phyloP scores from a whole-genome alignment of 2,329 filamentous ascomycete genomes.

The Ophiostoma pallidulum region DNA sequence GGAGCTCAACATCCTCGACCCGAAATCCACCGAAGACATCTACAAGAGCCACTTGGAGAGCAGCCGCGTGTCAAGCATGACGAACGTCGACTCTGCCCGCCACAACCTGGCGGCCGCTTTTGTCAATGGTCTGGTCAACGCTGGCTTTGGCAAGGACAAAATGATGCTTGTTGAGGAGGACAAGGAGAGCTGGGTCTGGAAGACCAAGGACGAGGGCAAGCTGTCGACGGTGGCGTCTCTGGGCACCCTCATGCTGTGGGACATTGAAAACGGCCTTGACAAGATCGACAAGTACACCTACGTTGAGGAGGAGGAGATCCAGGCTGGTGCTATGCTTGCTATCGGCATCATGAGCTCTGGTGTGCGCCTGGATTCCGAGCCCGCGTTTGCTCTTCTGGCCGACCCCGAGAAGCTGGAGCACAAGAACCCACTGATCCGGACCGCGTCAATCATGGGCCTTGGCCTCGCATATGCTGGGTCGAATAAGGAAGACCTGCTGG shows the following conservation, averaged over 20 bases:
- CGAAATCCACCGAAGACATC: constrained; percentile 95
- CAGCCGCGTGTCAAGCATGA: constrained; percentile 82
- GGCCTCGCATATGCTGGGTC: constrained; percentile 92
- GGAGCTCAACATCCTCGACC: constrained; percentile 92
- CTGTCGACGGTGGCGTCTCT: constrained; percentile 90
- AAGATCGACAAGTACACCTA: constrained; percentile 95
- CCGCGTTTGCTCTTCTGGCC: constrained; percentile 75
- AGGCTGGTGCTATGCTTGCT: constrained; percentile 83
- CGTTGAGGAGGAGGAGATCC: constrained; percentile 67
- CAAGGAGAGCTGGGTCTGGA: constrained; percentile 95
- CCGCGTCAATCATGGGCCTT: constrained; percentile 89
- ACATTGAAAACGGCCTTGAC: constrained; percentile 83
- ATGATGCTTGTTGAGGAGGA: constrained; percentile 90
- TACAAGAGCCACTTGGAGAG: constrained; percentile 99
- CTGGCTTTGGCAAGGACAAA: constrained; percentile 91
- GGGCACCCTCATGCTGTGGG: constrained; percentile 86
- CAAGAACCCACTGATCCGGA: constrained; percentile 67
- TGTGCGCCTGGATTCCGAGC: constrained; percentile 80
- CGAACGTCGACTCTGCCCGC: constrained; percentile 87
- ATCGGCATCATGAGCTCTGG: constrained; percentile 95
- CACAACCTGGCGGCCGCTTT: constrained; percentile 95
- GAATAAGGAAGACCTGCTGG: constrained; percentile 80
- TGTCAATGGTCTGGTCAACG: constrained; percentile 95
- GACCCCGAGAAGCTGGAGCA: constrained; percentile 71
- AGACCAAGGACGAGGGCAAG: constrained; percentile 98